Conservation (phyloP, 2,329 filamentous ascomycete species). For the Delphinella strobiligena region DNA sequence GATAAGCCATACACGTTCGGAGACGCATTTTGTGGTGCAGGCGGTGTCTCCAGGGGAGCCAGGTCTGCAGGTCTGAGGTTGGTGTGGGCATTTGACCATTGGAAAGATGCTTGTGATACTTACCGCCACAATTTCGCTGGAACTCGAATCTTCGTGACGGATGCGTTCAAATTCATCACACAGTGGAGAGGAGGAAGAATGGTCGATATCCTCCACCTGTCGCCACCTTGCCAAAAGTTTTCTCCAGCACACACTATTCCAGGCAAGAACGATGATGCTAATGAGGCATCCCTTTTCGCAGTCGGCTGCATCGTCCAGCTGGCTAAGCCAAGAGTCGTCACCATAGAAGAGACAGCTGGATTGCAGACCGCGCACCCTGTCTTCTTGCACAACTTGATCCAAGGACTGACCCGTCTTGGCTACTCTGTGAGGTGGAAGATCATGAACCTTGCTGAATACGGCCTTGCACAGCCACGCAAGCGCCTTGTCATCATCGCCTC, state of each 20-base stretch:
- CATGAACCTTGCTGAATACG: constrained; percentile 37
- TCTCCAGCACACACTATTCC: constrained; percentile 55
- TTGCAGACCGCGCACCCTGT: constrained; percentile 46
- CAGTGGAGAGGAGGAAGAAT: constrained; percentile 21
- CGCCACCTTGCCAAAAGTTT: constrained; percentile 66
- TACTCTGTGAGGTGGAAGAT: constrained; percentile 63
- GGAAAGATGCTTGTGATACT: constrained; percentile 42
- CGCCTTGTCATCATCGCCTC: constrained; percentile 42
- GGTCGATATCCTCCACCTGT: constrained; percentile 64
- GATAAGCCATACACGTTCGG: constrained; percentile 46
- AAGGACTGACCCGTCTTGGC: constrained; percentile 44
- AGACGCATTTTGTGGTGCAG: constrained; percentile 62
- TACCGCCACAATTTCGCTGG: constrained; percentile 47
- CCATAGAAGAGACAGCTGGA: constrained; percentile 68
- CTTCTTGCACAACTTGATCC: constrained; percentile 34
- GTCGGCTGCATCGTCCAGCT: constrained; percentile 43
- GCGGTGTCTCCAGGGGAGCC: constrained; percentile 58
- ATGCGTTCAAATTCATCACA: constrained; percentile 35
- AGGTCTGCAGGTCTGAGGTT: constrained; percentile 45
- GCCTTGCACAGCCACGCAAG: constrained; percentile 36
- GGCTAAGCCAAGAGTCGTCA: constrained; percentile 55
- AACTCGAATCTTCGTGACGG: constrained; percentile 10
- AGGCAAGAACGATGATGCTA: constrained; percentile 51
- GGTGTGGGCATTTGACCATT: constrained; percentile 53
- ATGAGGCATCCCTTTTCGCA: constrained; percentile 45